Conservation (phyloP, 1,139 yeast species). For the Blastobotrys buckinghamii region DNA sequence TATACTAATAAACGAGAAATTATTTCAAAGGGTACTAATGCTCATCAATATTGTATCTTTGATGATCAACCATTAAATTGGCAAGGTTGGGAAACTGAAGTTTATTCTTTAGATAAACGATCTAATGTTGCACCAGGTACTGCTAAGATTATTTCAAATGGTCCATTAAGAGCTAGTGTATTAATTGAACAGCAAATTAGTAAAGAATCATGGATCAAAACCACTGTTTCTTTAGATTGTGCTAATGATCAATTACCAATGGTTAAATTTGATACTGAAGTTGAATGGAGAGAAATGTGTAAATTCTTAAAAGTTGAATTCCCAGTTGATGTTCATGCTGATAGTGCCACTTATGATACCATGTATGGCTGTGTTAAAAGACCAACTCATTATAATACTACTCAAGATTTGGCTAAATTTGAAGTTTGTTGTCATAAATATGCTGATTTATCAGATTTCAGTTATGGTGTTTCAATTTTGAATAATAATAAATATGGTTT, state of each 20-base stretch:
- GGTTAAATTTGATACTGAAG: constrained; percentile 56
- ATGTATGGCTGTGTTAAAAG: constrained; percentile 88
- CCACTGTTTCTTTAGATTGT: constrained; percentile 68
- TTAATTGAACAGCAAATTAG: constrained; percentile 53
- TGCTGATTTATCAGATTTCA: constrained; percentile 81
- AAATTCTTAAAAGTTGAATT: constrained; percentile 90
- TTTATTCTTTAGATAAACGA: constrained; percentile 67
- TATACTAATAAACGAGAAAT: constrained; percentile 55
- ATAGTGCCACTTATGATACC: constrained; percentile 82
- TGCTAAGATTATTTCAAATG: constrained; percentile 42
- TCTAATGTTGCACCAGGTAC: constrained; percentile 42
- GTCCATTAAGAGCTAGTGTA: constrained; percentile 57
- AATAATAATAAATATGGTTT: constrained; percentile 90
- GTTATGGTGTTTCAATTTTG: constrained; percentile 78
- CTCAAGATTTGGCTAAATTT: constrained; percentile 95
- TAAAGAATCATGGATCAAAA: constrained; percentile 51
- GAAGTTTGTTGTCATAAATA: constrained; percentile 94
- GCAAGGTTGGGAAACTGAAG: constrained; percentile 98
- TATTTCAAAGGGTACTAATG: constrained; percentile 54
- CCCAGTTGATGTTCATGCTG: constrained; percentile 76
- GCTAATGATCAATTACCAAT: constrained; percentile 9
- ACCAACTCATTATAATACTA: constrained; percentile 89
- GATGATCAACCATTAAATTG: constrained; percentile 86
- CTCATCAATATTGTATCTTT: constrained; percentile 70
- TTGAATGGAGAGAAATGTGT: constrained; percentile 82